Percentiles rank a stretch among this genome's conserved stretches.
These are phyloP conservation scores for Candida ulmi DNA, from an alignment of 805 yeast species.

Conservation along the genomic window DNA sequence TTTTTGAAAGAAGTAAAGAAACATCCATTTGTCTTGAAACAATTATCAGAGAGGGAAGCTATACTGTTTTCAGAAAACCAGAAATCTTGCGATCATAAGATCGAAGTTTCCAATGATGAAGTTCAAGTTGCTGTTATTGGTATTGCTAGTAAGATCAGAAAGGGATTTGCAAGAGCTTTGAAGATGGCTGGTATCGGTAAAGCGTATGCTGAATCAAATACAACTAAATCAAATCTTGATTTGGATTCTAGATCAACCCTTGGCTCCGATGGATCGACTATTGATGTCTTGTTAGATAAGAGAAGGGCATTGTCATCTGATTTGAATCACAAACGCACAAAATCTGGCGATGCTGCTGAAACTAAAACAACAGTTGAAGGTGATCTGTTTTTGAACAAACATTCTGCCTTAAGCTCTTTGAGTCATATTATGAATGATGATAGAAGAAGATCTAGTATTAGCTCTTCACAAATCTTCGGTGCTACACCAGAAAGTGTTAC, in stretches of 20 bases:
- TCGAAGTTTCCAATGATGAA: constrained; percentile 61
- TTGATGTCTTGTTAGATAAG: neutral
- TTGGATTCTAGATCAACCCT: neutral
- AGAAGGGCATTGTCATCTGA: neutral
- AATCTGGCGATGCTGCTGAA: constrained; percentile 19
- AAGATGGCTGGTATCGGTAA: constrained; percentile 17
- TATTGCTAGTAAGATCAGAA: constrained; percentile 57
- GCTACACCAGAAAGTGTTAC: constrained; percentile 1
- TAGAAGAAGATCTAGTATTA: constrained; percentile 15
- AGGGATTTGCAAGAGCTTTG: constrained; percentile 22
- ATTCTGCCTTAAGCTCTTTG: constrained; percentile 22
- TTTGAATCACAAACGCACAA: constrained; percentile 15
- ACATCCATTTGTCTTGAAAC: constrained; percentile 63
- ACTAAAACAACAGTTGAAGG: constrained; percentile 25
- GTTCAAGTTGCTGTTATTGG: constrained; percentile 76
- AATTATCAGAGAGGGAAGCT: constrained; percentile 27
- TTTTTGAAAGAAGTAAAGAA: constrained; percentile 66
- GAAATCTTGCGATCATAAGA: constrained; percentile 27
- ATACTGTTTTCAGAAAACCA: constrained; percentile 18
- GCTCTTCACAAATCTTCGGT: constrained; percentile 2
- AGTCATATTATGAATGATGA: constrained; percentile 20
- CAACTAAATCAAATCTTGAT: neutral
- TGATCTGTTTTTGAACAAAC: constrained; percentile 23
- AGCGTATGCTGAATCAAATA: too few species aligned
- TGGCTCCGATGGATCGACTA: neutral